Evolutionary conservation across 192 early-diverging fungal genomes (phyloP).

Genomic region (Phycomyces blakesleeanus): DNA sequence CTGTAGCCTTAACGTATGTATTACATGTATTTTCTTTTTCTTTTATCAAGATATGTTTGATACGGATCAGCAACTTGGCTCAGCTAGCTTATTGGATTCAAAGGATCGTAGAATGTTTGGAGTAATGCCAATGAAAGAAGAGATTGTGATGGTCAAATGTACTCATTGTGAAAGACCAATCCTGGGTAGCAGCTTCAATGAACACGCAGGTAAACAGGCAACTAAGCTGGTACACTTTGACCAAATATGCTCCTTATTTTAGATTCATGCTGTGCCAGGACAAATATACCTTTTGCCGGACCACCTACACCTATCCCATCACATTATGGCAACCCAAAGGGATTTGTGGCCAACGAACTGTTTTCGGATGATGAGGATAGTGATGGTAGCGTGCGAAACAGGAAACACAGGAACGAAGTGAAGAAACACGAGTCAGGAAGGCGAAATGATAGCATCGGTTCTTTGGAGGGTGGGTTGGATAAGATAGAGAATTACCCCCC

Average conservation of each 20-base stretch:
- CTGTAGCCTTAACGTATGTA: not conserved
- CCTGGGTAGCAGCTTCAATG: conserved; percentile 54
- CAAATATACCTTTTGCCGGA: not conserved
- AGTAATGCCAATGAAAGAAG: conserved; percentile 57
- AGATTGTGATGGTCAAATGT: conserved; percentile 62
- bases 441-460: conserved; percentile 1
- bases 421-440: not conserved
- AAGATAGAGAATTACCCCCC: too few relatives aligned
- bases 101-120: conserved; percentile 54
- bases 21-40: not conserved
- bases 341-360: not conserved
- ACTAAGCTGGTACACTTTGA: not conserved
- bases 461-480: not conserved
- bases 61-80: conserved; percentile 20
- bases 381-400: not conserved
- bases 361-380: not conserved
- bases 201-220: conserved; percentile 51
- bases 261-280: not conserved
- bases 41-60: not conserved
- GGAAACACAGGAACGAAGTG: not conserved
- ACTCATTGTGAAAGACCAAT: conserved; percentile 61
- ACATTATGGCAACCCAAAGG: not conserved
- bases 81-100: conserved; percentile 17
- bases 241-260: not conserved
- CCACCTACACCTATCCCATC: not conserved